Percentiles rank a stretch among this genome's conserved stretches.
Evolutionary conservation across 164 flowering plant species (phyloP).

Genomic region (Annona cherimola): DNA sequence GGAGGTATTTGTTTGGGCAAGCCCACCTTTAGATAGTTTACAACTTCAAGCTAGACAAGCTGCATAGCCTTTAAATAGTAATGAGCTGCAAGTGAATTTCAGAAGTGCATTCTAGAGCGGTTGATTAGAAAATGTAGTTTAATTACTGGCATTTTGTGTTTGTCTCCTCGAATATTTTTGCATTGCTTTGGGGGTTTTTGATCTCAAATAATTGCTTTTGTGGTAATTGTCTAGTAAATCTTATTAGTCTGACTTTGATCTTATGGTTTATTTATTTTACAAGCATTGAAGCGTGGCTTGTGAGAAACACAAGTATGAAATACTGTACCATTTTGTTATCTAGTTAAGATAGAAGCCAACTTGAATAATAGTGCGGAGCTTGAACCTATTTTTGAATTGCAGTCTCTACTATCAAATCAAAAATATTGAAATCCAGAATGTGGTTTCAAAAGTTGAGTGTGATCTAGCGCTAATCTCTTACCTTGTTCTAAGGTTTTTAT

Average conservation of each 20-base stretch:
- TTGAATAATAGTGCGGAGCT: slow-evolving; percentile 22
- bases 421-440: slow-evolving; percentile 14
- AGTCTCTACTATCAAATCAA: slow-evolving; percentile 22
- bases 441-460: slow-evolving; percentile 11
- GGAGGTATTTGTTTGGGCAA: too few relatives aligned
- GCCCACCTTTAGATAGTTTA: too few relatives aligned
- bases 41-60: too few relatives aligned
- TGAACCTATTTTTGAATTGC: slow-evolving; percentile 25
- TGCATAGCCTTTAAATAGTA: too few relatives aligned
- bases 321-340: slow-evolving; percentile 54
- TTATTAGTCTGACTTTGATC: background rate
- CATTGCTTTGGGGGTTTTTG: too few relatives aligned
- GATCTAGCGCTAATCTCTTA: slow-evolving; percentile 14
- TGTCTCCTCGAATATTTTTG: background rate
- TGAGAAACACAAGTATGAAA: slow-evolving; percentile 69
- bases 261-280: background rate
- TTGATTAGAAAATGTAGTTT: too few relatives aligned
- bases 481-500: slow-evolving; percentile 29
- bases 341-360: slow-evolving; percentile 41
- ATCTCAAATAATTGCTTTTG: too few relatives aligned
- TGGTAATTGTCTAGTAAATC: too few relatives aligned
- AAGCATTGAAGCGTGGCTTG: slow-evolving; percentile 67
- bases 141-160: background rate
- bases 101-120: too few relatives aligned
- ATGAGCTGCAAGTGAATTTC: too few relatives aligned